These are phyloP conservation scores for Calophaca sinica DNA, from an alignment of 306 rosid genomes.

Conservation along the genomic window DNA sequence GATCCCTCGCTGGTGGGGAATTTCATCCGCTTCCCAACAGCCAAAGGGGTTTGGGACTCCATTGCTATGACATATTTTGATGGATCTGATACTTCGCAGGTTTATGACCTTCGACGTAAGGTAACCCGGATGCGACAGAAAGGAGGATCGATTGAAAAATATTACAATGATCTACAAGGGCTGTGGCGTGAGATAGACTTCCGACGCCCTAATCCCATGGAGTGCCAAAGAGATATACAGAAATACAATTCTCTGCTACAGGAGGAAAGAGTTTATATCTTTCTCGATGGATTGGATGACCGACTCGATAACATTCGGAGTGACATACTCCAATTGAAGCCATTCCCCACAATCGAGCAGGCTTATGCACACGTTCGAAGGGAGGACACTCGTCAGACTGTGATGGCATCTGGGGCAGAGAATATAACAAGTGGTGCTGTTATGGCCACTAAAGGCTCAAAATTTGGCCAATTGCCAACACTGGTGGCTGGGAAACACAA, in stretches of 20 bases:
- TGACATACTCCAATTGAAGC: too few relatives aligned
- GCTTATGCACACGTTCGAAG: slow-evolving; percentile 11
- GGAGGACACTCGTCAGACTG: background rate
- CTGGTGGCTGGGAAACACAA: background rate
- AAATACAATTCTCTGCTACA: background rate
- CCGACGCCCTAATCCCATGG: slow-evolving; percentile 1
- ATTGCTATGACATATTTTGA: slow-evolving; percentile 20
- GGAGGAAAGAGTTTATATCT: background rate
- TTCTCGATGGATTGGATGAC: too few relatives aligned
- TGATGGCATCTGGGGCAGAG: background rate
- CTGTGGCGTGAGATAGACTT: slow-evolving; percentile 14
- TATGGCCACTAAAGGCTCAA: slow-evolving; percentile 18
- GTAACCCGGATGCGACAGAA: background rate
- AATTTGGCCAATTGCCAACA: background rate
- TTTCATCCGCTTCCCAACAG: slow-evolving; percentile 2
- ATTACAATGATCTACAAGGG: slow-evolving; percentile 7
- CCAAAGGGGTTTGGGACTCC: slow-evolving; percentile 18
- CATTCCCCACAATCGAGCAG: background rate
- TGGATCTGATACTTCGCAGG: background rate
- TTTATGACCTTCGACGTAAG: slow-evolving; percentile 5
- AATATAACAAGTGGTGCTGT: background rate
- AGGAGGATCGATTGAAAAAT: slow-evolving; percentile 3
- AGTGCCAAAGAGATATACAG: background rate
- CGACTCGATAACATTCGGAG: too few relatives aligned
- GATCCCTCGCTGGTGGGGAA: background rate